These are phyloP conservation scores for Mucor saturninus DNA, from an alignment of 371 early-diverging fungal species.

Conservation along the genomic window DNA sequence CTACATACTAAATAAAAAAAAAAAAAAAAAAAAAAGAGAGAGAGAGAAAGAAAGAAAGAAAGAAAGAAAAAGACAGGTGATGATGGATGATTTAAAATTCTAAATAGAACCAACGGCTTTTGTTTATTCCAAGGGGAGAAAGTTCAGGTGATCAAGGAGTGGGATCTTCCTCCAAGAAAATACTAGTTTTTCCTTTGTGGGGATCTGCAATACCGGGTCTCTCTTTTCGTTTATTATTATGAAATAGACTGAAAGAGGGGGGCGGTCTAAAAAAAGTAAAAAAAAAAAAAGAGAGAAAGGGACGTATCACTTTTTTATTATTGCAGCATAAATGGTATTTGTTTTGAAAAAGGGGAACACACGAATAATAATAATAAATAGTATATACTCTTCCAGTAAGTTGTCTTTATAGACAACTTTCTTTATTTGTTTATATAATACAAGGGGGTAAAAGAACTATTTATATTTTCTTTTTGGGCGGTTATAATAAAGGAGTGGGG, in stretches of 20 bases:
- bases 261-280: neutral
- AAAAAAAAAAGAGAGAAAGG: neutral
- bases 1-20: too few species aligned
- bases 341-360: neutral
- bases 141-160: neutral
- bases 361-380: too few species aligned
- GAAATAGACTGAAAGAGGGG: neutral
- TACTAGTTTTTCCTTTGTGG: neutral
- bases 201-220: slow-evolving; percentile 8
- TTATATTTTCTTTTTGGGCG: slow-evolving; percentile 4
- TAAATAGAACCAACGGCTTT: too few species aligned
- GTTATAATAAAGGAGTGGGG: neutral
- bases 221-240: neutral
- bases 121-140: too few species aligned
- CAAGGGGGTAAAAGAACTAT: neutral
- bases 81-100: too few species aligned
- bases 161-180: neutral
- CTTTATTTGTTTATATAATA: too few species aligned
- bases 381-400: too few species aligned
- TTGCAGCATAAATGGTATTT: neutral
- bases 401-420: too few species aligned
- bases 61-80: too few species aligned
- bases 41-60: too few species aligned
- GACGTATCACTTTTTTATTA: neutral
- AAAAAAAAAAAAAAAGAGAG: too few species aligned